These are phyloP conservation scores for Cymodocea nodosa DNA, from an alignment of 116 monocot species.

Conservation along the genomic window DNA sequence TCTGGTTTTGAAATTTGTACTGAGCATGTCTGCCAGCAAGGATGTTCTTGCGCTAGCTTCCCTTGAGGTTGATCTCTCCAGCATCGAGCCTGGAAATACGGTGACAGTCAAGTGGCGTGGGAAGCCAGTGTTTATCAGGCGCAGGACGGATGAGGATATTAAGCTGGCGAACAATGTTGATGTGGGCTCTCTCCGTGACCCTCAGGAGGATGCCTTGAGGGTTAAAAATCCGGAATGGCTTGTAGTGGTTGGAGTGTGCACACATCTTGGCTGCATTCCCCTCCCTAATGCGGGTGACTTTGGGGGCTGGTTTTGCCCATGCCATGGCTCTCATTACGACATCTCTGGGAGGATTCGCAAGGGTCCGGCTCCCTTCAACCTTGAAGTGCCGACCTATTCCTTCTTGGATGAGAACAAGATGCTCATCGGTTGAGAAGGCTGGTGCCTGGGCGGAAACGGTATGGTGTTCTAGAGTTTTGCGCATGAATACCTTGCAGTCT, in stretches of 20 bases:
- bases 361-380: conserved; percentile 88
- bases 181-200: conserved; percentile 59
- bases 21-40: conserved; percentile 90
- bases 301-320: conserved; percentile 95
- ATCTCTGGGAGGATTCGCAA: conserved; percentile 87
- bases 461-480: no score
- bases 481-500: no score
- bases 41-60: conserved; percentile 88
- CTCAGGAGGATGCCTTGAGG: conserved; percentile 58
- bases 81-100: conserved; percentile 72
- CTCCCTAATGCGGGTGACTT: conserved; percentile 88
- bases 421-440: conserved; percentile 5
- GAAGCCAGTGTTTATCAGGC: conserved; percentile 87
- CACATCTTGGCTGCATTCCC: conserved; percentile 95
- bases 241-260: conserved; percentile 77
- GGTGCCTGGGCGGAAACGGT: neutral
- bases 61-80: conserved; percentile 83
- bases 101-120: conserved; percentile 97
- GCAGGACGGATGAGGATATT: conserved; percentile 73
- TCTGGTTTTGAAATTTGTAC: conserved; percentile 70
- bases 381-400: conserved; percentile 78
- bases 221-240: conserved; percentile 97
- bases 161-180: conserved; percentile 68
- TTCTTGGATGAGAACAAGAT: conserved; percentile 60
- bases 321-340: conserved; percentile 94